Percentiles rank a stretch among this genome's conserved stretches.
phyloP scores from a whole-genome alignment of 2,329 filamentous ascomycete species.

The Chalara sp. region DNA sequence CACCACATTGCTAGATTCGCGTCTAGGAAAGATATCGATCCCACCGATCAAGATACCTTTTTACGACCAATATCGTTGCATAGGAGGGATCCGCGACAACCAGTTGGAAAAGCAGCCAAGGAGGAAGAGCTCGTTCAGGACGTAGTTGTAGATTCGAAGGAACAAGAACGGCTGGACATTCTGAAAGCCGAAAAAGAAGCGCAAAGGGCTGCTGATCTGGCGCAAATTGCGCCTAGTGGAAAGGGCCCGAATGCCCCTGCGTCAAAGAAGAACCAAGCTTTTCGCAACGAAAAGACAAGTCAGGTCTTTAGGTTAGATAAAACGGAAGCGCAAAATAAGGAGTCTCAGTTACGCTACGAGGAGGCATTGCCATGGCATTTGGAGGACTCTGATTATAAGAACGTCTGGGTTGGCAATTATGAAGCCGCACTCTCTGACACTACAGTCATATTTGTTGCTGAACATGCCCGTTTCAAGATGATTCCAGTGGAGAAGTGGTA shows the following conservation, averaged over 20 bases:
- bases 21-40: constrained; percentile 58
- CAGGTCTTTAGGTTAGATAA: constrained; percentile 78
- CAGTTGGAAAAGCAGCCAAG: constrained; percentile 56
- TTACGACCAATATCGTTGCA: constrained; percentile 83
- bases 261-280: constrained; percentile 44
- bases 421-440: constrained; percentile 82
- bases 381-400: constrained; percentile 93
- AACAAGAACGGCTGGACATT: constrained; percentile 61
- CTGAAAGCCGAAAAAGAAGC: constrained; percentile 73
- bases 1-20: constrained; percentile 80
- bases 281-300: constrained; percentile 77
- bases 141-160: constrained; percentile 45
- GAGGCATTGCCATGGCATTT: constrained; percentile 95
- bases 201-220: constrained; percentile 78
- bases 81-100: constrained; percentile 74
- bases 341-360: constrained; percentile 73
- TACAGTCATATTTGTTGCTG: constrained; percentile 72
- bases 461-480: constrained; percentile 68
- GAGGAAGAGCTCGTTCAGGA: constrained; percentile 41
- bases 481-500: constrained; percentile 96
- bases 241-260: constrained; percentile 39
- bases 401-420: constrained; percentile 88
- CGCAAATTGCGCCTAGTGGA: constrained; percentile 82
- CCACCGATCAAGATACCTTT: constrained; percentile 67
- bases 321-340: constrained; percentile 62